phyloP scores from a whole-genome alignment of 257 asterid species.

The Solanum microdontum region DNA sequence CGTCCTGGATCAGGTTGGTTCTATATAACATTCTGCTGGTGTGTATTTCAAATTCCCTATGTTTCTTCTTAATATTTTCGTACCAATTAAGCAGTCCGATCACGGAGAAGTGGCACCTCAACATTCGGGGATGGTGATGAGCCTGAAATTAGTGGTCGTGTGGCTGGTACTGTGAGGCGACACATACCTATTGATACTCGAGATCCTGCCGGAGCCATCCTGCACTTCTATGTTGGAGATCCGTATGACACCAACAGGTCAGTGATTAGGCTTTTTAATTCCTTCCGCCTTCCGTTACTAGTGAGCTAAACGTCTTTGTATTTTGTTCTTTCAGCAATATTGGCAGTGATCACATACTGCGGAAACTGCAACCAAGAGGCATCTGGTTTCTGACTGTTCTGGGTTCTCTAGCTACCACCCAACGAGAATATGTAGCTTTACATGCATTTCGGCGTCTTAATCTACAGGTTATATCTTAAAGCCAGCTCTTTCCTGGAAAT shows the following conservation, averaged over 20 bases:
- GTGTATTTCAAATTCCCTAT: background rate
- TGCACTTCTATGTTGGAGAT: conserved; percentile 90
- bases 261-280: background rate
- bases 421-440: conserved; percentile 82
- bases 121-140: conserved; percentile 60
- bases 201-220: conserved; percentile 80
- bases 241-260: conserved; percentile 71
- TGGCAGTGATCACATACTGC: conserved; percentile 72
- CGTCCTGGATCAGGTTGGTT: conserved; percentile 77
- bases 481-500: background rate
- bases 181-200: conserved; percentile 86
- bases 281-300: background rate
- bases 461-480: conserved; percentile 46
- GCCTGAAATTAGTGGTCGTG: conserved; percentile 68
- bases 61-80: background rate
- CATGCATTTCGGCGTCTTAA: conserved; percentile 97
- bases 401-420: conserved; percentile 94
- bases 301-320: background rate
- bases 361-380: conserved; percentile 83
- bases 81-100: conserved; percentile 38
- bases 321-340: conserved; percentile 39
- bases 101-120: conserved; percentile 45
- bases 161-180: conserved; percentile 95
- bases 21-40: background rate
- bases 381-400: conserved; percentile 80